phyloP scores from a whole-genome alignment of 306 rosid genomes.

The Sphenostylis stenocarpa region DNA sequence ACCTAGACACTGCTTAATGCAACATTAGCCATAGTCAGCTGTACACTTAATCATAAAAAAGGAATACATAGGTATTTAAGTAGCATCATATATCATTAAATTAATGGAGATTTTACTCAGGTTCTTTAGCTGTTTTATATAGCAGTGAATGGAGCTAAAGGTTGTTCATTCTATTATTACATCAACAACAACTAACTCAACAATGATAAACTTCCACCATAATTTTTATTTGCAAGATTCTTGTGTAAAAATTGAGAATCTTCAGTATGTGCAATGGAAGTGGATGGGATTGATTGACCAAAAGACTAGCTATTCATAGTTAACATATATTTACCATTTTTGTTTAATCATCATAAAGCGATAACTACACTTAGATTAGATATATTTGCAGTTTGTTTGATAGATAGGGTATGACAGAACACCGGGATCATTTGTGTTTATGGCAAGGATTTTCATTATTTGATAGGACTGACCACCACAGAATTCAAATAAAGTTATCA shows the following conservation, averaged over 20 bases:
- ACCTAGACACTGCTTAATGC: constrained; percentile 35
- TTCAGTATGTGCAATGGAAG: neutral
- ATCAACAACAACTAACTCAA: neutral
- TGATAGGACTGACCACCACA: neutral
- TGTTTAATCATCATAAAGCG: neutral
- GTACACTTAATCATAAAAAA: constrained; percentile 3
- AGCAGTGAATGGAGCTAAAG: neutral
- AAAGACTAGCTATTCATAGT: neutral
- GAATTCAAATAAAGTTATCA: neutral
- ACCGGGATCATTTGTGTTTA: neutral
- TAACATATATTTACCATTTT: neutral
- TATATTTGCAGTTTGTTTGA: neutral
- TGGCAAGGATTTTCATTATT: neutral
- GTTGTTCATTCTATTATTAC: neutral
- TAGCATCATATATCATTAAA: neutral
- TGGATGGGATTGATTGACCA: neutral
- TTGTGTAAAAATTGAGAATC: neutral
- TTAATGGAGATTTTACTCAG: neutral
- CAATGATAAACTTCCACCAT: neutral
- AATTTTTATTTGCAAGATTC: neutral
- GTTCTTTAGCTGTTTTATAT: neutral
- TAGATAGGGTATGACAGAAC: neutral
- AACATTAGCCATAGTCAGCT: constrained; percentile 23
- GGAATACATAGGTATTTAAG: neutral
- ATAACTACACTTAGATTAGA: neutral